Base-by-base conservation (phyloP, 345 rosid genomes). In the Camelina hispida region DNA sequence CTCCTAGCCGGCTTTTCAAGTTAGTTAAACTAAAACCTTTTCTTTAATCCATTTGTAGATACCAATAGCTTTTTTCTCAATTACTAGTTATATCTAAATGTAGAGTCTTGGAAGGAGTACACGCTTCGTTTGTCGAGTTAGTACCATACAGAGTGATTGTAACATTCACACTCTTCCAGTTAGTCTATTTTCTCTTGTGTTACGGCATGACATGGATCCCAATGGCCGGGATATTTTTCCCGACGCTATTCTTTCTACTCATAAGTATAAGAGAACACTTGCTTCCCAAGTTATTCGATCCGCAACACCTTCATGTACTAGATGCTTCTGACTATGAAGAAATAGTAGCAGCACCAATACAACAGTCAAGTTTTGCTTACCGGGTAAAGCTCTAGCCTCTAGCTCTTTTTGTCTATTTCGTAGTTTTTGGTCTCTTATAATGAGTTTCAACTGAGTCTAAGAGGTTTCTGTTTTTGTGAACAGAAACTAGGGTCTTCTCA, bases 191-290 rank as follows among this genome's bases (percentile, higher is more conserved):
- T 62, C 81, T 87, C 6, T 38, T 91, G 11, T 93, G 97, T 43
- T 93, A 78, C 51, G 93, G 96, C 6, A 77, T 87, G 72, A 93
- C 98, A 59, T 87, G 94, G 95, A 86, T 93, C 52, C 98, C 97
- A 0, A 75, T 89, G 68, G 97, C 91, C 2, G 96, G 98, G 14
- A 85, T 93, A 52, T 77, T 93, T 73, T 93, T 93, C 72, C 98
- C 98, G 4, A 65, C 83, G 60, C 90, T 86, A 1, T 91, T 93
- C 85, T 89, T 93, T 66, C 50, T 91, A 52, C 97, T 93, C 68
- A 83, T 89, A 57, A 73, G 83, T 75, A 79, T 93, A 62, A 85
- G 97, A 65, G 91, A 93, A 25, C 74, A 88, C 62, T 35, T 89
- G 58, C 88, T 93, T 44, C 97, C 98, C 32, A 91, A 84, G 74